These are phyloP conservation scores for Arctium minus DNA, from an alignment of 129 eudicot species.

Conservation along the genomic window DNA sequence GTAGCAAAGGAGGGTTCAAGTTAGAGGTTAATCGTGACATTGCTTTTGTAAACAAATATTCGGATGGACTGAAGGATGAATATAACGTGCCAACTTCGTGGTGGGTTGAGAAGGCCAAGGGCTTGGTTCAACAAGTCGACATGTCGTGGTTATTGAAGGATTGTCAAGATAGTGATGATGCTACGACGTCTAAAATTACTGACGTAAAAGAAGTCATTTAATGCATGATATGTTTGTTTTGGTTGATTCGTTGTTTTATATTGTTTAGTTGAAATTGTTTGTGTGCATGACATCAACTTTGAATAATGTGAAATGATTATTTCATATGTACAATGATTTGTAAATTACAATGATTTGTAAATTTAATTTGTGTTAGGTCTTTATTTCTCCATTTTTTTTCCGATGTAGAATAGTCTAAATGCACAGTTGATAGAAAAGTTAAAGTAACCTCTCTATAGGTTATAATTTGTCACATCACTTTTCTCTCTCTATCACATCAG, in stretches of 20 bases:
- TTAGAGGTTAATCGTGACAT: conserved; percentile 50
- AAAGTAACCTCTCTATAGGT: too few relatives aligned
- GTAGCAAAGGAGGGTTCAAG: conserved; percentile 47
- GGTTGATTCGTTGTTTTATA: not conserved
- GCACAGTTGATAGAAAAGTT: too few relatives aligned
- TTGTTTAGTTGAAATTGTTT: not conserved
- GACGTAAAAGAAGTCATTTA: not conserved
- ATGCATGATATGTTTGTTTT: not conserved
- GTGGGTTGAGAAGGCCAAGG: conserved; percentile 71
- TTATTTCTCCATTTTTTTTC: too few relatives aligned
- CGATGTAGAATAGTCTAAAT: too few relatives aligned
- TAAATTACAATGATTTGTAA: too few relatives aligned
- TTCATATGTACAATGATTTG: not conserved
- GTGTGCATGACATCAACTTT: not conserved
- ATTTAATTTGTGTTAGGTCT: not conserved
- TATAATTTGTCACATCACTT: too few relatives aligned
- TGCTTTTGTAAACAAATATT: conserved; percentile 57
- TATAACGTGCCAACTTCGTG: conserved; percentile 53
- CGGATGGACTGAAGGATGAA: conserved; percentile 59
- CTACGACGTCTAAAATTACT: not conserved
- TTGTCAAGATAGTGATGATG: conserved; percentile 43
- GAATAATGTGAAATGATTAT: not conserved
- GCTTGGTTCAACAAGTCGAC: conserved; percentile 65
- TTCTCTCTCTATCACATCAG: too few relatives aligned
- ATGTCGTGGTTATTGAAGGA: conserved; percentile 79